Evolutionary conservation across 1,139 yeast genomes (phyloP), one percentile per base, ranked within the genome.

Genomic region (Spathaspora sp.): DNA sequence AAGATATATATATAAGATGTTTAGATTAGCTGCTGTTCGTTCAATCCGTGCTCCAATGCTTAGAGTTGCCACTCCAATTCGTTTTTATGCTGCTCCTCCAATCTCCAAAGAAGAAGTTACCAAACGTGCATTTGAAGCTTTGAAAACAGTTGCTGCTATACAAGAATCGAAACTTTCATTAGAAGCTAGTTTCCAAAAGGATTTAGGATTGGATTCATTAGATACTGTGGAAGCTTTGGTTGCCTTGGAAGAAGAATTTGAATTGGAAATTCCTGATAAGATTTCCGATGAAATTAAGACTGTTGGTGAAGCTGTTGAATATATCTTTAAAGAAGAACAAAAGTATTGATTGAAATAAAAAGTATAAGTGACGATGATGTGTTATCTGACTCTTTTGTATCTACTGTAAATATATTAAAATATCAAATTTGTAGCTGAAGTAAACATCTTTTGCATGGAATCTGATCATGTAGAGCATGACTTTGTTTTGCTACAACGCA

Each of bases 191-290:
- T 80, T 80, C 66, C 78, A 76, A 58, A 78, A 78, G 58, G 89
- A 83, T 59, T 73, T 83, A 61, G 85, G 85, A n/a, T 69, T 83
- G 56, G 89, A 83, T 61, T 83, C 89, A 6, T 74, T 83, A 54
- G 89, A 83, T 58, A 81, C 86, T 46, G 86, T 83, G 47, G 89
- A 83, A 68, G 81, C 86, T 49, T 71, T 83, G 56, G 88, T 83
- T 58, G 86, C 87, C 48, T 79, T 83, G 59, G 88, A 83, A 68
- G 88, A 83, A 68, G 84, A 83, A 65, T 83, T 83, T 56, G 88
- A 82, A 63, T 72, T 82, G 63, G 87, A 82, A 66, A 79, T 83
- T 57, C 85, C 85, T 27, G 89, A 83, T 65, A 78, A 80, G 63
- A 75, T 81, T 50, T 82, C 88, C 44, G 88, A 83, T 60, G 84